These are phyloP conservation scores for Quercus engelmannii DNA, from an alignment of 306 rosid genomes.

Conservation along the genomic window DNA sequence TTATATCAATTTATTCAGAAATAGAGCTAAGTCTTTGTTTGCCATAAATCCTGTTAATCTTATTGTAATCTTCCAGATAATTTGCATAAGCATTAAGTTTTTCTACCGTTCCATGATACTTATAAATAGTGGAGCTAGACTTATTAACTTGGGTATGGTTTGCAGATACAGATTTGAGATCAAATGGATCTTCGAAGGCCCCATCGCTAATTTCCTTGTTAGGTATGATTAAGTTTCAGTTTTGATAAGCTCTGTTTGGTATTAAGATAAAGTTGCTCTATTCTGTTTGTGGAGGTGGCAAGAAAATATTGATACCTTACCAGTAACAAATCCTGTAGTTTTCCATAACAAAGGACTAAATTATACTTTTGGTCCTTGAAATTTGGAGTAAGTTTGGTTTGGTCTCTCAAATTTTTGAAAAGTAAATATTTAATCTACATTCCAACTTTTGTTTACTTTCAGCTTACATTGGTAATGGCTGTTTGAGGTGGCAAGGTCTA, in stretches of 20 bases:
- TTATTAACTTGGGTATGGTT: neutral
- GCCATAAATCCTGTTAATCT: neutral
- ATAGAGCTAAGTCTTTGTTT: neutral
- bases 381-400: too few relatives aligned
- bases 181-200: slow-evolving; percentile 50
- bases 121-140: neutral
- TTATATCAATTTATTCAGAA: neutral
- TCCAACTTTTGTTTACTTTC: too few relatives aligned
- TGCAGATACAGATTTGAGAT: slow-evolving; percentile 62
- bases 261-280: neutral
- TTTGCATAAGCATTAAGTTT: neutral
- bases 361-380: too few relatives aligned
- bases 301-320: too few relatives aligned
- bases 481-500: too few relatives aligned
- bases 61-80: neutral
- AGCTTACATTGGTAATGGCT: too few relatives aligned
- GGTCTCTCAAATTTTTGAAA: too few relatives aligned
- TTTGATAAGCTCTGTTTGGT: neutral
- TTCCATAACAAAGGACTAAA: neutral
- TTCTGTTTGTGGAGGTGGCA: neutral
- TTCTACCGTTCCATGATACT: neutral
- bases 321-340: neutral
- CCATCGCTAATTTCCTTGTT: slow-evolving; percentile 85
- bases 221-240: slow-evolving; percentile 50
- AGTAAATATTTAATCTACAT: too few relatives aligned